phyloP scores from a whole-genome alignment of 1,284 basidiomycete genomes.

The Mixia osmundae region DNA sequence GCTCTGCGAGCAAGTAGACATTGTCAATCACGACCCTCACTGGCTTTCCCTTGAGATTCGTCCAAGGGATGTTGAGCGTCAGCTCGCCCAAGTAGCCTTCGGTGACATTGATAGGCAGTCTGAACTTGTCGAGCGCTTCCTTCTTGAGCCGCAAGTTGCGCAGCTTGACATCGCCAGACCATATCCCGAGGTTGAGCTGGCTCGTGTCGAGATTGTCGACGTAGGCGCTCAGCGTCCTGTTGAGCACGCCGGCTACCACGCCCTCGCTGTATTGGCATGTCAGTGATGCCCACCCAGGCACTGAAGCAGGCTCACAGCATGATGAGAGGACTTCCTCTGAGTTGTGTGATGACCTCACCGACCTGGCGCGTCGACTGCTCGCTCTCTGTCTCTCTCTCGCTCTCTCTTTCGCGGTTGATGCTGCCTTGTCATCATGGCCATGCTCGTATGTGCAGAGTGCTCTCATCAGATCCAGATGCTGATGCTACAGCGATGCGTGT shows the following conservation, averaged over 20 bases:
- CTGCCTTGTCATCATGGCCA: background rate
- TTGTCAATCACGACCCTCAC: constrained; percentile 83
- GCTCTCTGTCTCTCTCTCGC: background rate
- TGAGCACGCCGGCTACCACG: constrained; percentile 7
- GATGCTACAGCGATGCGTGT: no score
- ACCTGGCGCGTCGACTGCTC: no score
- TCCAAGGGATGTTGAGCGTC: constrained; percentile 83
- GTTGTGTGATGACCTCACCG: no score
- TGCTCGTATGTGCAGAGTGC: background rate
- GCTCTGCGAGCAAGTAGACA: constrained; percentile 79
- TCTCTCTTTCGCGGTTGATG: background rate
- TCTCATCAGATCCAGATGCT: no score
- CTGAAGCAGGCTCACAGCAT: background rate
- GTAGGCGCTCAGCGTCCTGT: constrained; percentile 80
- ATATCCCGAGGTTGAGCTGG: constrained; percentile 85
- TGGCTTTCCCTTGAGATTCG: constrained; percentile 69
- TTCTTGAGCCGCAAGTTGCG: constrained; percentile 67
- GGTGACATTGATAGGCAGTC: constrained; percentile 82
- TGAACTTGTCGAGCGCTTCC: constrained; percentile 84
- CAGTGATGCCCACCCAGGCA: no score
- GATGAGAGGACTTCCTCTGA: background rate
- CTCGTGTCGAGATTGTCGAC: constrained; percentile 89
- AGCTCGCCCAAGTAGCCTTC: constrained; percentile 89
- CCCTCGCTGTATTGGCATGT: no score
- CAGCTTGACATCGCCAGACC: constrained; percentile 41